Base-by-base conservation (phyloP, 2,329 filamentous ascomycete species). In the Pseudocercospora crystallina region DNA sequence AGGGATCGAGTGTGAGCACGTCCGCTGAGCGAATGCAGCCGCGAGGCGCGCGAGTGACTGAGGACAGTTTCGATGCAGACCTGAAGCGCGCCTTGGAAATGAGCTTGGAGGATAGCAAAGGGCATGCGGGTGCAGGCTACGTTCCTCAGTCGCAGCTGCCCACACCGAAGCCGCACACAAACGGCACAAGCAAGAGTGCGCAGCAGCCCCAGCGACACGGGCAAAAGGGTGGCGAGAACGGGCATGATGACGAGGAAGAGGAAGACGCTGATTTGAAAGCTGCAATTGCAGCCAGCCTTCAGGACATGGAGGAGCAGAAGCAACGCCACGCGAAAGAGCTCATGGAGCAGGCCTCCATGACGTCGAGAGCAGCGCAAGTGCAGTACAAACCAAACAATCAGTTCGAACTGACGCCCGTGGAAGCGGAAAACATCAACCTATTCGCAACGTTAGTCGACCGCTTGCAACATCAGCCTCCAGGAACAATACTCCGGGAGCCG, bases 261-360 rank as follows among this genome's bases (percentile, higher is more conserved):
- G 91, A 96, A 48, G 94, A 99, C 65, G 86, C 89, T 0, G 92
- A 97, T 64, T 74, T 99, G 26, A 95, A 94, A 68, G 90, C 92
- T 20, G 94, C 94, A 3, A 97, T 99, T 66, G 92, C 91, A 32
- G 91, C 95, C 13, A 97, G 94, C 5, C 70, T 99, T 51, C 87
- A 89, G 17, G 94, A 99, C 66, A 96, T 97, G 90, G 94, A 99
- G 71, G 89, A 96, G 69, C 92, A 99, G 69, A 97, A 99, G 77
- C 87, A 92, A 72, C 85, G 85, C 61, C 90, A 97, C 68, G 84
- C 90, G 1, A 88, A 87, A 5, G 84, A 84, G 2, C 79, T 97
- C 62, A 95, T 94, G 68, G 84, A 89, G 65, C 89, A 94, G 55
- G 49, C 62, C 8, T 60, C 63, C 5, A 65, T 65, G 5, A 55